Evolutionary conservation across 140 eudicot species (phyloP).

Genomic region (Anethum foeniculum): DNA sequence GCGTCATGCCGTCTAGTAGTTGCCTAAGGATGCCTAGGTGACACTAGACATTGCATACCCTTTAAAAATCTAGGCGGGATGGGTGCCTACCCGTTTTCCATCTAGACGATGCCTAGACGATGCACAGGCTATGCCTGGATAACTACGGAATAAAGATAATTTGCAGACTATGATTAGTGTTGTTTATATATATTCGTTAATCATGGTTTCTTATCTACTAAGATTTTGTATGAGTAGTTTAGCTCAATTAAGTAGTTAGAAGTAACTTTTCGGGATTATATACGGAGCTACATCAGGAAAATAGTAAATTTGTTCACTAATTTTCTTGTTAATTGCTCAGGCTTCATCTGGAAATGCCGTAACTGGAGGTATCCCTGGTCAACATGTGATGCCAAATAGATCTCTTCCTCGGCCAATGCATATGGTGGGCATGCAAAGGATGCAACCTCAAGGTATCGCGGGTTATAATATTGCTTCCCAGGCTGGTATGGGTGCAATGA

Average conservation of each 20-base stretch:
- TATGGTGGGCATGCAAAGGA: slow-evolving; percentile 73
- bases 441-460: slow-evolving; percentile 79
- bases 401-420: slow-evolving; percentile 66
- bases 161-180: background rate
- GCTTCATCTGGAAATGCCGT: slow-evolving; percentile 62
- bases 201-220: background rate
- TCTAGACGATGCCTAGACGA: too few relatives aligned
- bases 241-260: background rate
- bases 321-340: slow-evolving; percentile 25
- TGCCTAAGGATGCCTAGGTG: too few relatives aligned
- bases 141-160: background rate
- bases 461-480: slow-evolving; percentile 79
- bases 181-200: background rate
- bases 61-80: too few relatives aligned
- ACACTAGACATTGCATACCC: too few relatives aligned
- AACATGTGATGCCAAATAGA: slow-evolving; percentile 66
- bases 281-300: background rate
- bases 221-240: background rate
- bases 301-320: background rate
- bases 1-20: too few relatives aligned
- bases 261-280: background rate
- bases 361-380: slow-evolving; percentile 54
- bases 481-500: slow-evolving; percentile 78
- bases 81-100: too few relatives aligned
- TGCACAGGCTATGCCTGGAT: too few relatives aligned